These are phyloP conservation scores for Hyaloraphidium curvatum DNA, from an alignment of 192 early-diverging fungal species.

Conservation along the genomic window DNA sequence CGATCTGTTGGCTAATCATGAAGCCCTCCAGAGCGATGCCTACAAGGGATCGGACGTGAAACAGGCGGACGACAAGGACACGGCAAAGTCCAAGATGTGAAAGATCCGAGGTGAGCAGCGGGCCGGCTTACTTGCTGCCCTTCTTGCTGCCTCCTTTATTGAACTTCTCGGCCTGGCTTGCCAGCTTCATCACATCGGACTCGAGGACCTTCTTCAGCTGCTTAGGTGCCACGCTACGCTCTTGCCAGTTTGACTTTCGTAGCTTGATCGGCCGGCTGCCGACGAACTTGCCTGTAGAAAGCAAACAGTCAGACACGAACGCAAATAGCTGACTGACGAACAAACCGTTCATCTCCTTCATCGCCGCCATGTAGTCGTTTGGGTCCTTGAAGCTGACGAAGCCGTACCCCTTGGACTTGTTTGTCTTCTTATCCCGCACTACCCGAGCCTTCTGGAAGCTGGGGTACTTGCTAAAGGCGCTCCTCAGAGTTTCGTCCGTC, in stretches of 20 bases:
- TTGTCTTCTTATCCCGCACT: constrained; percentile 62
- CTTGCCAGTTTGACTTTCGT: constrained; percentile 81
- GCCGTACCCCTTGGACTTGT: constrained; percentile 80
- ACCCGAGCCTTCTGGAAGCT: constrained; percentile 65
- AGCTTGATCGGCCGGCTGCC: constrained; percentile 88
- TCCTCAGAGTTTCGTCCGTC: constrained; percentile 55
- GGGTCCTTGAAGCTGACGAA: constrained; percentile 84
- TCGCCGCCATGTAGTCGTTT: constrained; percentile 77
- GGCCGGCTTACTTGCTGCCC: too few species aligned
- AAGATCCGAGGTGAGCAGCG: too few species aligned
- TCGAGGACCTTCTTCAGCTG: constrained; percentile 12
- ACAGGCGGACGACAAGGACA: too few species aligned
- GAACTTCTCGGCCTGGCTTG: too few species aligned
- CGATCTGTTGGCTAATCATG: too few species aligned
- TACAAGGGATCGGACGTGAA: too few species aligned
- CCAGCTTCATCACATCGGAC: too few species aligned
- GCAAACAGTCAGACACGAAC: not conserved
- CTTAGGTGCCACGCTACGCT: constrained; percentile 61
- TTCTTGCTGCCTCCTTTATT: too few species aligned
- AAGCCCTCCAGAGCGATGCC: too few species aligned
- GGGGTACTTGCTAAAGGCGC: constrained; percentile 71
- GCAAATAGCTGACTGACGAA: not conserved
- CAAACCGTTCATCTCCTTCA: constrained; percentile 86
- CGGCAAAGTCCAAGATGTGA: too few species aligned
- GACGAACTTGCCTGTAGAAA: constrained; percentile 66